Percentiles rank a stretch among this genome's conserved stretches.
These are phyloP conservation scores for Candida glucosophila DNA, from an alignment of 1,139 yeast species.

Conservation along the genomic window DNA sequence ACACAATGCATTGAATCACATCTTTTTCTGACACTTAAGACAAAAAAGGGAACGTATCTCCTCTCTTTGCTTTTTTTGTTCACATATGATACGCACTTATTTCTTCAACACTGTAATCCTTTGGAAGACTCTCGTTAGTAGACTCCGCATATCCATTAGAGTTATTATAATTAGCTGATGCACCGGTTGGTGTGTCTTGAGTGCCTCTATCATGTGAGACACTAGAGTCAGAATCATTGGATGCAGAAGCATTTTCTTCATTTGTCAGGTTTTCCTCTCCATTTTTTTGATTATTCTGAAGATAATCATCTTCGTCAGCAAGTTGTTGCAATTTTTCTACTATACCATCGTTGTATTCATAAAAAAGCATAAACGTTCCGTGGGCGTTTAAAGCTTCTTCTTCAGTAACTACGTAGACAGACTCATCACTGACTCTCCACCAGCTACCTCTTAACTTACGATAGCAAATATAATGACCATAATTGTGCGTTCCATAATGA, in stretches of 20 bases:
- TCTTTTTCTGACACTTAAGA: too few relatives aligned
- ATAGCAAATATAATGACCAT: slow-evolving; percentile 89
- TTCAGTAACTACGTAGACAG: slow-evolving; percentile 71
- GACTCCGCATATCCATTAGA: too few relatives aligned
- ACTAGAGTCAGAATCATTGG: background rate
- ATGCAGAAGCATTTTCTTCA: slow-evolving; percentile 1
- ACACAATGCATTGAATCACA: too few relatives aligned
- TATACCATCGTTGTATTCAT: slow-evolving; percentile 47
- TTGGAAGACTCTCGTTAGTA: slow-evolving; percentile 6
- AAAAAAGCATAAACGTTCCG: slow-evolving; percentile 89
- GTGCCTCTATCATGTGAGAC: too few relatives aligned
- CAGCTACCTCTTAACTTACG: slow-evolving; percentile 74
- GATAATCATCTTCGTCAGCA: slow-evolving; percentile 20
- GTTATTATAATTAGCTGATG: too few relatives aligned
- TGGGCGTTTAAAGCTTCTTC: slow-evolving; percentile 72
- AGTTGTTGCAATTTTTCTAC: slow-evolving; percentile 21
- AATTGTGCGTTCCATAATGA: slow-evolving; percentile 91
- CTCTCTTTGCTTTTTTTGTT: too few relatives aligned
- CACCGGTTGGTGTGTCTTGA: too few relatives aligned
- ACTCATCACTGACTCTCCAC: slow-evolving; percentile 94
- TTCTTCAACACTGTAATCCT: slow-evolving; percentile 10
- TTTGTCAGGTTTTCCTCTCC: slow-evolving; percentile 13
- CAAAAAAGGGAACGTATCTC: too few relatives aligned
- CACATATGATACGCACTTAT: slow-evolving; percentile 16
- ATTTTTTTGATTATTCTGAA: slow-evolving; percentile 2